Base-by-base conservation (phyloP, 345 rosid species). In the Kernera saxatilis region DNA sequence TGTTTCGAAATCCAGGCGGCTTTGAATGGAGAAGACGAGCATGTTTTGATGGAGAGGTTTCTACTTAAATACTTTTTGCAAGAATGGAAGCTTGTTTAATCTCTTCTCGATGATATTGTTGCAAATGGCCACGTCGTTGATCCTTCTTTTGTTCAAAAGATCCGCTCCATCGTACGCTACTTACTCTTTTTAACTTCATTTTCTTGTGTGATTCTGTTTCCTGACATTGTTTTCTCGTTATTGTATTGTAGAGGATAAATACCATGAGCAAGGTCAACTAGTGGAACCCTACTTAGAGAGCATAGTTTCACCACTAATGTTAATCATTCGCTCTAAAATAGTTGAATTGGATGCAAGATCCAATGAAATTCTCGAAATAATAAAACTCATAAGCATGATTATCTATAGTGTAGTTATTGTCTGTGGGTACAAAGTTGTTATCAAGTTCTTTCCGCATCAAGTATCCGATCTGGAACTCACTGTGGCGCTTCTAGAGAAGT, bases 401-500 rank as follows among this genome's bases (percentile, higher is more conserved):
- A 84, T 94, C n/a, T 94, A 91, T 69, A 69, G 86, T 14, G 75
- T 91, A 21, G 96, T 94, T 7, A 94, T 95, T 0, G 99, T 91
- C 27, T 89, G 95, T 62, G 96, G 99, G 4, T 89, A 88, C 86
- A 94, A 94, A 77, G 80, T 92, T 10, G 87, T 88, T 21, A 86
- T 85, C 72, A 91, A 82, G 84, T 94, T 91, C 81, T 91, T 94
- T 44, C 99, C 98, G 0, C 99, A 91, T 79, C 96, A 87, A 73
- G 96, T 94, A 12, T 89, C 99, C 0, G 95, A 94, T 80, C 67
- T 94, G 57, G 98, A 94, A 45, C 90, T 89, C 14, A 98, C 99
- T 0, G 99, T 89, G 10, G 74, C 83, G 76, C 92, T 91, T 5
- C 72, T 94, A 62, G 96, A 89, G 82, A 89, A 85, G 67, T 89